Percentiles rank a stretch among this genome's conserved stretches.
Evolutionary conservation across 2,329 filamentous ascomycete genomes (phyloP).

Genomic region (Neopestalotiopsis sp.): DNA sequence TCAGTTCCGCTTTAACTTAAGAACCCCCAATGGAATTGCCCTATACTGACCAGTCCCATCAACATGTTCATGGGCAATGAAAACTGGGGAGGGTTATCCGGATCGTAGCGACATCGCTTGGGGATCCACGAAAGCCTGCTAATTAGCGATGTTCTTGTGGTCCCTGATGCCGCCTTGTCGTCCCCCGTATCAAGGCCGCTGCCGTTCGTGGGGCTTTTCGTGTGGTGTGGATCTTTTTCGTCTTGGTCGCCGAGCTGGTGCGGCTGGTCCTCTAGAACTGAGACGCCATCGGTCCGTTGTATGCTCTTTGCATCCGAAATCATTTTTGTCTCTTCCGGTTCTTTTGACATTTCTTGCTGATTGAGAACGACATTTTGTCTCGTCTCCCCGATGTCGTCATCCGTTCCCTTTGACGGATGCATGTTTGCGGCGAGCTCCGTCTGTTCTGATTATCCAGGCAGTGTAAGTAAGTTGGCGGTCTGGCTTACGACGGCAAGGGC

Average conservation of each 20-base stretch:
- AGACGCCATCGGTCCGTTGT: not conserved
- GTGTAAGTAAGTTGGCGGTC: not conserved
- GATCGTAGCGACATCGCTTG: conserved; percentile 70
- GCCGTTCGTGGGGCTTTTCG: not conserved
- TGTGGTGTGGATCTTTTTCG: not conserved
- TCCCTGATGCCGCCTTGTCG: not conserved
- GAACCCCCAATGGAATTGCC: not conserved
- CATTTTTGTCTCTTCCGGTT: not conserved
- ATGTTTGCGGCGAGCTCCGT: conserved; percentile 12
- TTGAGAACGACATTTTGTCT: not conserved
- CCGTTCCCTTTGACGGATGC: not conserved
- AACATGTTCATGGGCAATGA: conserved; percentile 72
- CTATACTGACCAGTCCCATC: conserved; percentile 63
- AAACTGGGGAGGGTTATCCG: conserved; percentile 69
- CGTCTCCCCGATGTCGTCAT: conserved; percentile 12
- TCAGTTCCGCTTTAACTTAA: not conserved
- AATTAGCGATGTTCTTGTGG: conserved; percentile 22
- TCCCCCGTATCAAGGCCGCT: not conserved
- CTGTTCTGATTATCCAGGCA: not conserved
- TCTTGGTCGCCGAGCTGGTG: not conserved
- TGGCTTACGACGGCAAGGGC: not conserved
- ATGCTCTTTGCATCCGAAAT: not conserved
- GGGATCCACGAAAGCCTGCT: conserved; percentile 63
- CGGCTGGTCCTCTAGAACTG: not conserved
- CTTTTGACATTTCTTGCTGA: not conserved